Percentiles rank a stretch among this genome's conserved stretches.
These are phyloP conservation scores for Obelidium mucronatum DNA, from an alignment of 192 early-diverging fungal genomes.

Conservation along the genomic window DNA sequence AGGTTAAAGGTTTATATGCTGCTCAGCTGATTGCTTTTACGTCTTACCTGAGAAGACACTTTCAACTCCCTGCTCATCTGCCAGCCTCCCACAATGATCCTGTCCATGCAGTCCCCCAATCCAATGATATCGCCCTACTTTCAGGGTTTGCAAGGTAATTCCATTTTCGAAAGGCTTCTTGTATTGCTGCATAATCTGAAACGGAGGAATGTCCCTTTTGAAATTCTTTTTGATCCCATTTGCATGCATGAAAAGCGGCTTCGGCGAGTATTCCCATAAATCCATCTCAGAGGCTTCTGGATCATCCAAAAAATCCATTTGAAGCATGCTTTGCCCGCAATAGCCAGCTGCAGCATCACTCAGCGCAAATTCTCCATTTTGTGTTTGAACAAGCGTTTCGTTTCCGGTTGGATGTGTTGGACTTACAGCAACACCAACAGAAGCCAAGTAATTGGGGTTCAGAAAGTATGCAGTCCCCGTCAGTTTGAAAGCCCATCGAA, in stretches of 20 bases:
- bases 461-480: slow-evolving; percentile 21
- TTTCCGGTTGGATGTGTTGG: background rate
- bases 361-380: background rate
- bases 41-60: background rate
- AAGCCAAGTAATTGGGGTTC: slow-evolving; percentile 18
- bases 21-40: no score
- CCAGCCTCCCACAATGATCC: slow-evolving; percentile 15
- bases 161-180: background rate
- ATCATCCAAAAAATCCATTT: slow-evolving; percentile 6
- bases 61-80: background rate
- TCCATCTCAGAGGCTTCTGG: background rate
- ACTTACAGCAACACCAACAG: background rate
- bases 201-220: slow-evolving; percentile 13
- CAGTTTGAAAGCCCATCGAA: slow-evolving; percentile 39
- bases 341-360: background rate
- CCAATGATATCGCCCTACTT: slow-evolving; percentile 6
- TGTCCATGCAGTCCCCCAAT: background rate
- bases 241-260: slow-evolving; percentile 20
- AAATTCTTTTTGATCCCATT: slow-evolving; percentile 27
- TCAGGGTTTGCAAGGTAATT: background rate
- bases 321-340: slow-evolving; percentile 32
- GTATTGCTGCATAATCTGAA: slow-evolving; percentile 18
- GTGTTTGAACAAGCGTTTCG: background rate
- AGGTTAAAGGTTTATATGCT: background rate
- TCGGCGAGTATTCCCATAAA: background rate